Evolutionary conservation across 2,329 filamentous ascomycete genomes (phyloP), one percentile per base, ranked within the genome.

Genomic region (Fusarium sp.): DNA sequence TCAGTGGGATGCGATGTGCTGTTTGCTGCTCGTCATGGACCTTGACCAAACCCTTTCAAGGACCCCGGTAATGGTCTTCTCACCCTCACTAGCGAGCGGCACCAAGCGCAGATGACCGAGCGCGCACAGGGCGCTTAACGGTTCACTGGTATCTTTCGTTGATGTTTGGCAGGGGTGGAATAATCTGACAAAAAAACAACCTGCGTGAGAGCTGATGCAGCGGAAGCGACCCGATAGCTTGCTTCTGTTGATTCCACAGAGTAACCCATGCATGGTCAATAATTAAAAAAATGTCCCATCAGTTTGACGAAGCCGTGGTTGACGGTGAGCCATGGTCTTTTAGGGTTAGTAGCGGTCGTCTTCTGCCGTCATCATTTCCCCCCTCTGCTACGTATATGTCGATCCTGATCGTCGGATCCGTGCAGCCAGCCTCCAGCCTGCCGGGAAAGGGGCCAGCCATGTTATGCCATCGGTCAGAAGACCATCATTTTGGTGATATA

Each of bases 31-130:
- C 52, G 70, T 72, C 66, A 69, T 73, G 70, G 70, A 68, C 68
- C 66, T 70, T 58, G 38, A 42, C 60, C 60, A 59, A 44, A 55
- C 69, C 49, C 70, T 67, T 69, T 59, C 48, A 69, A 68, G 64
- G 58, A 72, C 65, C 75, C 73, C 62, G 31, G 67, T 65, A 65
- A 62, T 48, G 56, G 65, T 57, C 66, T 69, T 63, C 60, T 69
- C 48, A 62, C 60, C 67, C 63, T 62, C 59, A 51, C 70, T 73
- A 73, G 70, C 54, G 71, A 66, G 66, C 72, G 71, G 76, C 74
- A 68, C 76, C 76, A 75, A 74, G 76, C 73, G 76, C 76, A 77
- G 69, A 77, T 77, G 76, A 77, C 76, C 76, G 76, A 77, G 71
- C 70, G 73, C 74, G 76, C 76, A 77, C 76, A 75, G 76, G 68